These are phyloP conservation scores for Neurospora pannonica DNA, from an alignment of 495 filamentous ascomycete species.

Conservation along the genomic window DNA sequence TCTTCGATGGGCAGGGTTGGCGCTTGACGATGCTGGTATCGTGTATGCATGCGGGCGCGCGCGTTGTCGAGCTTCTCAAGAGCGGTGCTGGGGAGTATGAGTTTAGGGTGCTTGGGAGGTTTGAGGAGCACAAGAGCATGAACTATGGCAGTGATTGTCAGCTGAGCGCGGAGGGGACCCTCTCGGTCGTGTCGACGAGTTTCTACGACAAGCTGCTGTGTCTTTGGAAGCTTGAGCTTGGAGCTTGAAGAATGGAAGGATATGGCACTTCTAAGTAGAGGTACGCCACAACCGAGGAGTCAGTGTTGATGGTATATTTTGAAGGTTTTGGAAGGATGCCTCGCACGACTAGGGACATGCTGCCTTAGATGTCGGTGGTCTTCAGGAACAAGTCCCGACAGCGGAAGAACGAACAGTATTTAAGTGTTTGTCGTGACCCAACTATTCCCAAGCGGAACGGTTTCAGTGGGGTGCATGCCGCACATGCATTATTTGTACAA, in stretches of 20 bases:
- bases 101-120: slow-evolving; percentile 59
- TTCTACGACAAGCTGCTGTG: slow-evolving; percentile 82
- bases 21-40: slow-evolving; percentile 61
- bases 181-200: slow-evolving; percentile 65
- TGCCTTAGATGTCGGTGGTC: no score
- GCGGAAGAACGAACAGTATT: neutral
- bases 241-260: neutral
- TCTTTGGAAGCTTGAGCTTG: slow-evolving; percentile 52
- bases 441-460: neutral
- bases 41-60: slow-evolving; percentile 85
- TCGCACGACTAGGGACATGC: no score
- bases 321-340: no score
- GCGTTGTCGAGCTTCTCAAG: slow-evolving; percentile 44
- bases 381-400: neutral
- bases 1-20: slow-evolving; percentile 12
- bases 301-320: neutral
- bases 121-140: slow-evolving; percentile 90
- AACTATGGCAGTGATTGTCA: slow-evolving; percentile 83
- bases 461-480: neutral
- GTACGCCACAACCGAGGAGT: neutral
- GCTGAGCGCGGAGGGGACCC: slow-evolving; percentile 18
- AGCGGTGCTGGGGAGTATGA: slow-evolving; percentile 37
- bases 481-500: neutral
- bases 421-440: neutral
- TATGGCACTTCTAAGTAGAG: neutral